Conservation (phyloP, 148 eudicot species). For the Talinum fruticosum region DNA sequence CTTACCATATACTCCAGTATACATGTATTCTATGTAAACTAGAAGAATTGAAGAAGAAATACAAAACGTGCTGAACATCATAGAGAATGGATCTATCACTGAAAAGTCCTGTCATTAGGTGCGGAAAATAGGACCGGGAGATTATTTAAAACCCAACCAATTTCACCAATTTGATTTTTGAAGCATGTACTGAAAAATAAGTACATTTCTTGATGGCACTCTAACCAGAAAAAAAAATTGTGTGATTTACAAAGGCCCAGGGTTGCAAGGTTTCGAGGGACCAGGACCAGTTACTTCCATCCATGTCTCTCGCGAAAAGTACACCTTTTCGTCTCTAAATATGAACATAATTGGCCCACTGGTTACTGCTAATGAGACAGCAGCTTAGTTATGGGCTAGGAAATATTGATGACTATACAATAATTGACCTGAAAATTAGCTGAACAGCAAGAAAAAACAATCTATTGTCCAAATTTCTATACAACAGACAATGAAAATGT, state of each 20-base stretch:
- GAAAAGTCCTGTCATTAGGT: slow-evolving; percentile 15
- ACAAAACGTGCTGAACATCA: neutral
- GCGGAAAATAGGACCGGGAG: neutral
- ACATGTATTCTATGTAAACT: neutral
- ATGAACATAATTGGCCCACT: neutral
- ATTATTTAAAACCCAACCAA: slow-evolving; percentile 3
- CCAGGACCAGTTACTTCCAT: slow-evolving; percentile 10
- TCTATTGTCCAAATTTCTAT: slow-evolving; percentile 3
- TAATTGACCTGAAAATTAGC: slow-evolving; percentile 1
- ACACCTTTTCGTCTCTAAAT: neutral
- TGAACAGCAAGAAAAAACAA: neutral
- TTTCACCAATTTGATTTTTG: neutral
- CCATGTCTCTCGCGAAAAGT: neutral
- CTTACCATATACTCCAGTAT: no score
- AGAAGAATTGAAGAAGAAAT: neutral
- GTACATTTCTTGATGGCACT: neutral
- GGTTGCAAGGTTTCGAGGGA: neutral
- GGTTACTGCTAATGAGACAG: neutral
- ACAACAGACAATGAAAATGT: slow-evolving; percentile 10
- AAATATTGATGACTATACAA: neutral
- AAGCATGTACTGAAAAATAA: neutral
- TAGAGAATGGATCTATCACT: neutral
- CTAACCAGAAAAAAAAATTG: slow-evolving; percentile 8
- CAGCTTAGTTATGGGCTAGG: neutral
- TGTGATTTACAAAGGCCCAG: neutral